These are phyloP conservation scores for Ogataea allantospora DNA, from an alignment of 805 yeast species.

Conservation along the genomic window DNA sequence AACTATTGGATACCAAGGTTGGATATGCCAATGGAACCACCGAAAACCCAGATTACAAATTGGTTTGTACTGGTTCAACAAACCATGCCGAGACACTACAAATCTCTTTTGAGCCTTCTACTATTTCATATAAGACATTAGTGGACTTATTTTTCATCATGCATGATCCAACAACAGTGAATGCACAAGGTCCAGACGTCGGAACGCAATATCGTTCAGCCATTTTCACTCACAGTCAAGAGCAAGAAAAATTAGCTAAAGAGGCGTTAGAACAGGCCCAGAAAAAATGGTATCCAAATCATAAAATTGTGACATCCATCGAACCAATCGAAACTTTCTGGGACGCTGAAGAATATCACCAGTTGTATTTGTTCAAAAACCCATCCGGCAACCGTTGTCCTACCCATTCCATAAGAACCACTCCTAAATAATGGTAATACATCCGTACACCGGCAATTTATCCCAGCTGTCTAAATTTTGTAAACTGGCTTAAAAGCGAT, in stretches of 20 bases:
- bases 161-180: conserved; percentile 89
- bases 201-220: conserved; percentile 93
- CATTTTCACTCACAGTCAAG: conserved; percentile 59
- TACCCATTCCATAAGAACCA: conserved; percentile 58
- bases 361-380: conserved; percentile 71
- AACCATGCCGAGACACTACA: conserved; percentile 82
- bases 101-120: conserved; percentile 72
- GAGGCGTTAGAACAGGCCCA: conserved; percentile 55
- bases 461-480: background rate
- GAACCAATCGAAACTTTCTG: conserved; percentile 68
- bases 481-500: conserved; percentile 9
- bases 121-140: conserved; percentile 57
- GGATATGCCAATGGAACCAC: conserved; percentile 85
- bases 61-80: conserved; percentile 78
- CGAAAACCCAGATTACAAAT: conserved; percentile 56
- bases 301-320: conserved; percentile 66
- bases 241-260: conserved; percentile 42
- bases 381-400: conserved; percentile 91
- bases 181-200: conserved; percentile 81
- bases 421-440: background rate
- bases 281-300: conserved; percentile 70
- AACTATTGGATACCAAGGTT: conserved; percentile 73
- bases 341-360: conserved; percentile 97
- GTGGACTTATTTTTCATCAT: conserved; percentile 83
- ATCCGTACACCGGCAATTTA: conserved; percentile 14